Conservation (phyloP, 805 yeast species). For the Yamadazyma akitaensis region DNA sequence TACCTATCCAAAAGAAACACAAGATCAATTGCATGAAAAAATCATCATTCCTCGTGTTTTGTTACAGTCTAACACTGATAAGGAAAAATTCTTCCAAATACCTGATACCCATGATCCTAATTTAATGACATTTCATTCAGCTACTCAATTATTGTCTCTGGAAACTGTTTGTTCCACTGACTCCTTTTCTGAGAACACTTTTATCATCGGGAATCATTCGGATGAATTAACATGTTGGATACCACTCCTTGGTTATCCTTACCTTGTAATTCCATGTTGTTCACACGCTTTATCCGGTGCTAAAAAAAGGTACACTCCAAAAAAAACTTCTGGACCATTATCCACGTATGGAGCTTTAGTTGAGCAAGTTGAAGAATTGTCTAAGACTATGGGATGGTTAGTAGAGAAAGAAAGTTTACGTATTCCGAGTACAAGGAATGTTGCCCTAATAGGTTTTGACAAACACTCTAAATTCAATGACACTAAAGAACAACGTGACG, state of each 20-base stretch:
- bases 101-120: constrained; percentile 38
- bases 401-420: constrained; percentile 83
- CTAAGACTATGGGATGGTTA: constrained; percentile 74
- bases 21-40: constrained; percentile 61
- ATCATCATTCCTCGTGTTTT: constrained; percentile 77
- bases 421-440: constrained; percentile 91
- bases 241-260: constrained; percentile 82
- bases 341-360: constrained; percentile 85
- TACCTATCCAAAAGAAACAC: constrained; percentile 65
- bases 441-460: constrained; percentile 73
- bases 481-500: constrained; percentile 30
- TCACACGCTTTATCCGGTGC: constrained; percentile 84
- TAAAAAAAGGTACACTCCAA: constrained; percentile 59
- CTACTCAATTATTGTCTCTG: constrained; percentile 50
- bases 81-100: constrained; percentile 58
- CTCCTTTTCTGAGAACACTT: constrained; percentile 67
- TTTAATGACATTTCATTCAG: constrained; percentile 52
- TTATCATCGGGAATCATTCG: constrained; percentile 90
- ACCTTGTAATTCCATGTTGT: constrained; percentile 92
- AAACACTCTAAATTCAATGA: constrained; percentile 24
- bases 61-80: constrained; percentile 68
- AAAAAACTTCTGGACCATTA: constrained; percentile 16
- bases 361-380: constrained; percentile 73
- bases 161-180: constrained; percentile 53
- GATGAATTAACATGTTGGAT: constrained; percentile 96